Percentiles rank a stretch among this genome's conserved stretches.
These are phyloP conservation scores for Lentinula sp. DNA, from an alignment of 768 basidiomycete genomes.

Conservation along the genomic window DNA sequence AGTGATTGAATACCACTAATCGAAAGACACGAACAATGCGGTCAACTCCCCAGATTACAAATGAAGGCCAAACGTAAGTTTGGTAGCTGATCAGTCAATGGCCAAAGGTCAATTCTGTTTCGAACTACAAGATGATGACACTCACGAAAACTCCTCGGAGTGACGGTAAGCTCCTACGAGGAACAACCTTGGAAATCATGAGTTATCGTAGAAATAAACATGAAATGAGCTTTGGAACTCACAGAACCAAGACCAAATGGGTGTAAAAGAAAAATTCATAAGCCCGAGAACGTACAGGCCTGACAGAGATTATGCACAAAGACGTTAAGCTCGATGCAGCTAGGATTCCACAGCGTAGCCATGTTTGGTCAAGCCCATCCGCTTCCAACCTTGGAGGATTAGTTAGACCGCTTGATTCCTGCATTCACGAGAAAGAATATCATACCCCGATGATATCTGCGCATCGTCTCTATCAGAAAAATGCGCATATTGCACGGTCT, in stretches of 20 bases:
- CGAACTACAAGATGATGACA: not conserved
- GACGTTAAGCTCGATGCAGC: slow-evolving; percentile 24
- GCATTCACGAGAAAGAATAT: not conserved
- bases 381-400: not conserved
- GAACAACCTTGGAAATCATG: slow-evolving; percentile 13
- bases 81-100: slow-evolving; percentile 12
- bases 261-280: slow-evolving; percentile 39
- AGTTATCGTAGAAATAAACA: slow-evolving; percentile 6
- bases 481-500: not conserved
- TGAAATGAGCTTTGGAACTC: slow-evolving; percentile 10
- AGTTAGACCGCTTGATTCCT: not conserved
- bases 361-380: slow-evolving; percentile 9
- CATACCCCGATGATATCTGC: not conserved
- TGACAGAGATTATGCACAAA: slow-evolving; percentile 28
- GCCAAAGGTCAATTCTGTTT: not conserved
- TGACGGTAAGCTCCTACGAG: slow-evolving; percentile 26
- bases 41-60: slow-evolving; percentile 38
- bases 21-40: slow-evolving; percentile 31
- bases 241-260: slow-evolving; percentile 34
- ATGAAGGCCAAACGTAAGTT: slow-evolving; percentile 29
- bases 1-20: slow-evolving; percentile 29
- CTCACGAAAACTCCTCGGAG: slow-evolving; percentile 9
- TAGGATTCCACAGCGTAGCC: slow-evolving; percentile 26
- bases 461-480: not conserved
- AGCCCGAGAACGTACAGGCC: slow-evolving; percentile 23